Base-by-base conservation (phyloP, 23 red algal genomes). In the Gracilaria gracilis region DNA sequence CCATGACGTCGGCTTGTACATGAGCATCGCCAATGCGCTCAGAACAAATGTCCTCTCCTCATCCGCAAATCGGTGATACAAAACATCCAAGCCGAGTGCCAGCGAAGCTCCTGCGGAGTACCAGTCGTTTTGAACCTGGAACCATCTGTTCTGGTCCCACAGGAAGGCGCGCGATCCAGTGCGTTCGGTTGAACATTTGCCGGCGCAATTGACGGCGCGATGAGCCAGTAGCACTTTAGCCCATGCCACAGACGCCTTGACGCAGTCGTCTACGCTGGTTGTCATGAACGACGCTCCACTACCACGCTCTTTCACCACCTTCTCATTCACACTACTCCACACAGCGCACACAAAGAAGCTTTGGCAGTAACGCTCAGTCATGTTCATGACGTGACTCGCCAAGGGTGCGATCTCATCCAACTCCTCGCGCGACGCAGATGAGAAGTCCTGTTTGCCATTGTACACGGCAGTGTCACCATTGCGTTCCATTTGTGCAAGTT, bases 261-360 rank as follows among this genome's bases (percentile, higher is more conserved):
- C 53, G 14, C 85, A 89, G 67, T 73, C 67, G 38, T 73, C 67
- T 1, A 42, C 35, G 34, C 16, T 73, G 20, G 67, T 73, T 0
- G 31, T 40, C 38, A 73, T 37, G 34, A 73, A 73, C 9, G 67
- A 73, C 35, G 7, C 67, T 1, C 2, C 20, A 15, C 28, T 29
- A 9, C 67, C 67, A 9, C 67, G 67, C 67, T 73, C 67, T 29
- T 17, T 24, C 4, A 40, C 34, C 0, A 61, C 67, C 85, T 40
- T 54, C 49, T 89, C 71, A 35, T 50, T 71, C n/a, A 89, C 85
- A 46, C 53, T 38, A 61, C 67, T 53, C 85, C 85, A 89, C 21
- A 89, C 74, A 11, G 85, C 53, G 61, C 85, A 89, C 23, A 89
- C 17, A 49, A 89, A 89, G 70, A 89, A 79, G 23, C 61, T 73